These are phyloP conservation scores for Parastagonospora avenae DNA, from an alignment of 2,329 filamentous ascomycete genomes.

Conservation along the genomic window DNA sequence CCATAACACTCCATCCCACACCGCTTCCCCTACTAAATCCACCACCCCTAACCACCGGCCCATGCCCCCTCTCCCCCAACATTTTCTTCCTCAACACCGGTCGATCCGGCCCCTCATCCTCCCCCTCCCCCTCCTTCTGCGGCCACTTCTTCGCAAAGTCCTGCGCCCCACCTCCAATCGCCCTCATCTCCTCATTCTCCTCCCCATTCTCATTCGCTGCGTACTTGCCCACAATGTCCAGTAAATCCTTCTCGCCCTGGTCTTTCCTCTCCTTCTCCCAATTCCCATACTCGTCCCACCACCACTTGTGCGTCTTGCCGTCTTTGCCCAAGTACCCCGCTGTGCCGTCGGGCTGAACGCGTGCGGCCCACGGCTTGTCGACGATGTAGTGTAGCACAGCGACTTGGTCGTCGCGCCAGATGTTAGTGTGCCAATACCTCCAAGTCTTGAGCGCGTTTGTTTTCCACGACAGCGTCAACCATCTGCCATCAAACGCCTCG, in stretches of 20 bases:
- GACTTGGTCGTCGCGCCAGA: constrained; percentile 58
- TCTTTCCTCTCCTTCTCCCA: constrained; percentile 45
- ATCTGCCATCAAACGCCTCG: constrained; percentile 53
- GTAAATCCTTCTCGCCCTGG: constrained; percentile 22
- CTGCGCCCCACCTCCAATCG: constrained; percentile 37
- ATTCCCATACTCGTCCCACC: constrained; percentile 55
- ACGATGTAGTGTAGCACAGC: constrained; percentile 60
- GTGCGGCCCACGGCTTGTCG: constrained; percentile 60
- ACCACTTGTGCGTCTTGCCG: constrained; percentile 58
- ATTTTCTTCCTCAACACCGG: constrained; percentile 22
- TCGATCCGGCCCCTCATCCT: constrained; percentile 6
- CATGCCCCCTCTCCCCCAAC: constrained; percentile 37
- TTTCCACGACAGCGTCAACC: constrained; percentile 55
- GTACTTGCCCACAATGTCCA: constrained; percentile 26
- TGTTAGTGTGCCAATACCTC: constrained; percentile 57
- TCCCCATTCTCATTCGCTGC: constrained; percentile 27
- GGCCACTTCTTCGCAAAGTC: constrained; percentile 39
- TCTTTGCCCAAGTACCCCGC: constrained; percentile 59
- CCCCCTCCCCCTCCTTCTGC: not conserved
- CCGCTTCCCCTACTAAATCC: constrained; percentile 12
- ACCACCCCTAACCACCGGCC: constrained; percentile 26
- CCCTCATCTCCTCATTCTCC: constrained; percentile 35
- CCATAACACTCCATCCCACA: constrained; percentile 26
- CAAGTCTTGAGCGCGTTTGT: constrained; percentile 61
- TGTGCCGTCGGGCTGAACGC: constrained; percentile 47